Percentiles rank a stretch among this genome's conserved stretches.
Conservation (phyloP, 352 stramenopile genomes). For the Pythium guiyangense region DNA sequence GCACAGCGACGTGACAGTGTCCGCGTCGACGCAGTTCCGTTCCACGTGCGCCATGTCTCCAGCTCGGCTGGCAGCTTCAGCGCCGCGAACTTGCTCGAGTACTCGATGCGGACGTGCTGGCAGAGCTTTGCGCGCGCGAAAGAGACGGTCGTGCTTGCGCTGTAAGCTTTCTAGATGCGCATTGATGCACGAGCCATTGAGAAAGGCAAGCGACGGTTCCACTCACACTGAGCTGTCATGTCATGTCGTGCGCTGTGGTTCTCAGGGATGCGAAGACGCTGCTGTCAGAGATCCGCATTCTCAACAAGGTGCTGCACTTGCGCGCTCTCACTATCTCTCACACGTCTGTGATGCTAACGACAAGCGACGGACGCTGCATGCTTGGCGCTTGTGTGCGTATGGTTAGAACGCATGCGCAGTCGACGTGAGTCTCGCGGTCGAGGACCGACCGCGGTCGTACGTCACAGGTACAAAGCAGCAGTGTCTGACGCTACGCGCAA, state of each 20-base stretch:
- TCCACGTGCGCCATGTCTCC: conserved; percentile 37
- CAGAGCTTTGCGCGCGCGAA: conserved; percentile 49
- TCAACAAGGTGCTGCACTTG: conserved; percentile 48
- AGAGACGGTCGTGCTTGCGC: conserved; percentile 44
- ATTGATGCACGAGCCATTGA: too few species aligned
- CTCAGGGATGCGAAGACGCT: conserved; percentile 56
- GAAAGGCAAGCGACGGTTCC: too few species aligned
- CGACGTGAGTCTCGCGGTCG: conserved; percentile 57
- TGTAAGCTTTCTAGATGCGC: conserved; percentile 23
- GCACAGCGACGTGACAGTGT: neutral
- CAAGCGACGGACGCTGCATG: too few species aligned
- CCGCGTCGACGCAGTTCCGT: conserved; percentile 14
- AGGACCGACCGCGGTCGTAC: conserved; percentile 60
- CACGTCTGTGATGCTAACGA: neutral
- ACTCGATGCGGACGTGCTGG: conserved; percentile 55
- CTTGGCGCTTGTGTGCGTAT: neutral
- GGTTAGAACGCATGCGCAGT: conserved; percentile 60
- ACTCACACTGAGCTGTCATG: neutral
- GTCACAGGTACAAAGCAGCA: conserved; percentile 28
- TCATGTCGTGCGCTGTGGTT: neutral
- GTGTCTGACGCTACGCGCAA: too few species aligned
- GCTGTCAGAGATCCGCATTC: conserved; percentile 59
- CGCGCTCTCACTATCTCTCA: neutral
- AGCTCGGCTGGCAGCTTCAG: conserved; percentile 21
- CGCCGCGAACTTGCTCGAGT: conserved; percentile 38